phyloP scores from a whole-genome alignment of 495 filamentous ascomycete genomes.

The Aspergillus coremiiformis region DNA sequence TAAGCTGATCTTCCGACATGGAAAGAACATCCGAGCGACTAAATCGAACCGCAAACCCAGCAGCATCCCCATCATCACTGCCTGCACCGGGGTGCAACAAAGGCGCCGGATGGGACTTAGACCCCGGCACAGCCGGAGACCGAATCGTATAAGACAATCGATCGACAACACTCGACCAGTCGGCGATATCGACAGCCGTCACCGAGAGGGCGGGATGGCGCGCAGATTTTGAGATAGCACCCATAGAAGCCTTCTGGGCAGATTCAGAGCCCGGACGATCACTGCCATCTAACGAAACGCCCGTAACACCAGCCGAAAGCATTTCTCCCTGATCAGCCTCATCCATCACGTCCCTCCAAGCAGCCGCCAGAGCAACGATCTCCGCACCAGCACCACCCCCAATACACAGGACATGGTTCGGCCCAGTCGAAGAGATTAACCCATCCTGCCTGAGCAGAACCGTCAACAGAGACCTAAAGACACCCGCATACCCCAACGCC shows the following conservation, averaged over 20 bases:
- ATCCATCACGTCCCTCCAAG: constrained; percentile 40
- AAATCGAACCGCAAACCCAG: constrained; percentile 44
- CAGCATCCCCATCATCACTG: constrained; percentile 35
- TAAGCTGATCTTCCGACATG: constrained; percentile 34
- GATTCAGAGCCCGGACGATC: background rate
- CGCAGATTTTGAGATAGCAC: background rate
- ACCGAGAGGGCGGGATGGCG: constrained; percentile 36
- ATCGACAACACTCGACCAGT: constrained; percentile 58
- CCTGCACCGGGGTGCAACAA: constrained; percentile 32
- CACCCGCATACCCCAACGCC: constrained; percentile 66
- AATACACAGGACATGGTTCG: constrained; percentile 53
- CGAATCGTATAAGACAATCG: constrained; percentile 41
- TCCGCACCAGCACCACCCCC: constrained; percentile 87
- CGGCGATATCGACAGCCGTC: constrained; percentile 70
- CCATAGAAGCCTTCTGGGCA: too few species aligned
- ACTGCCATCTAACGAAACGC: constrained; percentile 14
- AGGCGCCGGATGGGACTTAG: constrained; percentile 46
- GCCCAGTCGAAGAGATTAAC: background rate
- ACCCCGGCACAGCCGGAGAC: constrained; percentile 25
- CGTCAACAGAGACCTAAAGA: constrained; percentile 46
- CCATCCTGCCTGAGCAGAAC: background rate
- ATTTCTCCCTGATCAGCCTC: background rate
- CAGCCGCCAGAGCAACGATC: constrained; percentile 64
- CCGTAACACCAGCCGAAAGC: constrained; percentile 11
- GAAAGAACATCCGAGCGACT: constrained; percentile 56